Evolutionary conservation across 257 asterid species (phyloP), one percentile per base, ranked within the genome.

Genomic region (Paraleonurus japonicus): DNA sequence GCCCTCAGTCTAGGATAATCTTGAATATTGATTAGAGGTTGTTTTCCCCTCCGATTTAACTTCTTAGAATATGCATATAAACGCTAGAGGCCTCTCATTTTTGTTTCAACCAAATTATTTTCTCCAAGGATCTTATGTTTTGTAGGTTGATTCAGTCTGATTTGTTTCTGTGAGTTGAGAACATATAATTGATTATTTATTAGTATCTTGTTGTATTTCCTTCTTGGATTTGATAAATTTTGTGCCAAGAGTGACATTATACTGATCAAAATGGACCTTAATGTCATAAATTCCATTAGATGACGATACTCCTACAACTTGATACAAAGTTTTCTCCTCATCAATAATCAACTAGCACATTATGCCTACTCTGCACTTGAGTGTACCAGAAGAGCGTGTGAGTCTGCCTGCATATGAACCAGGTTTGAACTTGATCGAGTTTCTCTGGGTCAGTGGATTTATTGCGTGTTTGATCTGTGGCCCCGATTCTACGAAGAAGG

Each of bases 401-500:
- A 89, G 95, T 37, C 90, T 77, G 22, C 90, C 92, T 1, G 82
- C 96, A 12, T 75, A 85, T 0, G 88, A 76, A 39, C 90, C 96
- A 1, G 86, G 95, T 71, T 78, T 78, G 84, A 58, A 79, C 37
- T 75, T 73, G 73, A 87, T 76, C 33, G 65, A 37, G 65, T 76
- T 80, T 5, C 43, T 13, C 65, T 61, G 32, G 0, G 76, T 69
- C 47, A 77, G 69, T 37, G 83, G 88, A 32, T 15, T 67, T 58
- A 15, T 9, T 28, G 58, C 28, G 51, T 70, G 76, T 32, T 63
- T 59, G 54, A 89, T 71, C 7, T 75, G 41, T 7, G 84, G 72
- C 32, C 97, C 97, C 0, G 97, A 90, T 55, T 84, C 85, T 1
- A 62, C 62, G 67, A 90, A 90, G 86, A 27, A 85, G 51, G 97